A percentile compares a stretch with the other conserved stretches of the same genome.
These are phyloP conservation scores for Scopulariopsis brevicaulis DNA, from an alignment of 2,329 filamentous ascomycete genomes.

Conservation along the genomic window DNA sequence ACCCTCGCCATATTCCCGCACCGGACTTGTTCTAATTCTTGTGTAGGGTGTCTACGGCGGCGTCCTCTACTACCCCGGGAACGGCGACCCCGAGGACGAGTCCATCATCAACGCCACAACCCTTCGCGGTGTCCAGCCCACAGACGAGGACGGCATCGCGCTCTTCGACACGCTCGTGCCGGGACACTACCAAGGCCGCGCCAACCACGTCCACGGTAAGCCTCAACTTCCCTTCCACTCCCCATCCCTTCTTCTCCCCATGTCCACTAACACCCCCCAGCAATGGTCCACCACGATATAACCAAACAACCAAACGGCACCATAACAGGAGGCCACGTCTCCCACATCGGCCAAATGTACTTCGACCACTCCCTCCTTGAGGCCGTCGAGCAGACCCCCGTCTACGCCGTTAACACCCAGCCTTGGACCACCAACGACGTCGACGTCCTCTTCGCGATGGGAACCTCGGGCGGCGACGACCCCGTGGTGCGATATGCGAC, in stretches of 20 bases:
- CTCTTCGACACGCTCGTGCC: conserved; percentile 31
- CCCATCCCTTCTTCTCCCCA: background rate
- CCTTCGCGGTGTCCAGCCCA: conserved; percentile 25
- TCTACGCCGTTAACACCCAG: conserved; percentile 35
- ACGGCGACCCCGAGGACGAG: conserved; percentile 29
- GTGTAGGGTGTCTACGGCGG: conserved; percentile 23
- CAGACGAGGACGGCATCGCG: conserved; percentile 27
- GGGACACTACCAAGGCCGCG: conserved; percentile 30
- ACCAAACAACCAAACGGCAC: conserved; percentile 20
- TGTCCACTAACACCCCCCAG: conserved; percentile 3
- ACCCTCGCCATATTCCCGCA: background rate
- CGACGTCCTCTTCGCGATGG: conserved; percentile 36
- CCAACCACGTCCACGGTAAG: conserved; percentile 33
- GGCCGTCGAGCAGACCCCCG: conserved; percentile 33
- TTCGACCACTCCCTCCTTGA: conserved; percentile 47
- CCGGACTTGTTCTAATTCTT: background rate
- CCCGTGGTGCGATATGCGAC: conserved; percentile 47
- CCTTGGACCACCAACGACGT: conserved; percentile 36
- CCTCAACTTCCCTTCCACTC: conserved; percentile 22
- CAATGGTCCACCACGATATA: conserved; percentile 24
- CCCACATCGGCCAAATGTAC: conserved; percentile 55
- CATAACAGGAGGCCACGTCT: conserved; percentile 25
- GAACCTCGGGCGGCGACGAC: conserved; percentile 35
- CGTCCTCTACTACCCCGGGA: conserved; percentile 15
- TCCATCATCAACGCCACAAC: conserved; percentile 20